A percentile compares a stretch with the other conserved stretches of the same genome.
phyloP scores from a whole-genome alignment of 352 stramenopile genomes.

The Pythium graminicola region DNA sequence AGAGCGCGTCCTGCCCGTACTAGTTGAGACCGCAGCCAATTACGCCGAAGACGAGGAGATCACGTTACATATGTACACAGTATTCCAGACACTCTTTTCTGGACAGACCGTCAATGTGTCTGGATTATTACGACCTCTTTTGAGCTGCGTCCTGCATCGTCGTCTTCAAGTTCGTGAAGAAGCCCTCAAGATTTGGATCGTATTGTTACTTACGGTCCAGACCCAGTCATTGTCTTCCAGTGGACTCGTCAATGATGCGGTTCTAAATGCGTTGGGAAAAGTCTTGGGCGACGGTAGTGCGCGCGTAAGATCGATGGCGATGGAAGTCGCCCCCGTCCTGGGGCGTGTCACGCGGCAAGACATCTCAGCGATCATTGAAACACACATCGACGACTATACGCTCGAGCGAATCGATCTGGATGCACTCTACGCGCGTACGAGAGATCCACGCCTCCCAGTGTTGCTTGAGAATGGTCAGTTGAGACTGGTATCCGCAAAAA shows the following conservation, averaged over 20 bases:
- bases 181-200: slow-evolving; percentile 49
- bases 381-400: slow-evolving; percentile 41
- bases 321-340: slow-evolving; percentile 35
- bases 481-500: not conserved
- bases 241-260: slow-evolving; percentile 12
- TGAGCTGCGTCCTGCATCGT: slow-evolving; percentile 39
- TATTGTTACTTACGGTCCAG: slow-evolving; percentile 32
- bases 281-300: slow-evolving; percentile 44
- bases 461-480: slow-evolving; percentile 36
- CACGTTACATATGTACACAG: slow-evolving; percentile 15
- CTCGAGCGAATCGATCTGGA: slow-evolving; percentile 48
- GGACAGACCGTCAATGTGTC: slow-evolving; percentile 6
- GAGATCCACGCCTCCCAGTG: slow-evolving; percentile 28
- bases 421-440: slow-evolving; percentile 31
- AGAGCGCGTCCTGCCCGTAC: slow-evolving; percentile 34
- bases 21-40: slow-evolving; percentile 53
- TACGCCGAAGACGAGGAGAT: slow-evolving; percentile 53
- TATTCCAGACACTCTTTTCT: slow-evolving; percentile 18
- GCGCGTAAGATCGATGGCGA: slow-evolving; percentile 35
- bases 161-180: slow-evolving; percentile 56
- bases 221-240: slow-evolving; percentile 17
- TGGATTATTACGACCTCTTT: slow-evolving; percentile 25
- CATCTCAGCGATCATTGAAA: slow-evolving; percentile 39
- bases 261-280: slow-evolving; percentile 34
- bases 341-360: slow-evolving; percentile 31